phyloP scores from a whole-genome alignment of 2,329 filamentous ascomycete genomes.

The Clonostachys solani region DNA sequence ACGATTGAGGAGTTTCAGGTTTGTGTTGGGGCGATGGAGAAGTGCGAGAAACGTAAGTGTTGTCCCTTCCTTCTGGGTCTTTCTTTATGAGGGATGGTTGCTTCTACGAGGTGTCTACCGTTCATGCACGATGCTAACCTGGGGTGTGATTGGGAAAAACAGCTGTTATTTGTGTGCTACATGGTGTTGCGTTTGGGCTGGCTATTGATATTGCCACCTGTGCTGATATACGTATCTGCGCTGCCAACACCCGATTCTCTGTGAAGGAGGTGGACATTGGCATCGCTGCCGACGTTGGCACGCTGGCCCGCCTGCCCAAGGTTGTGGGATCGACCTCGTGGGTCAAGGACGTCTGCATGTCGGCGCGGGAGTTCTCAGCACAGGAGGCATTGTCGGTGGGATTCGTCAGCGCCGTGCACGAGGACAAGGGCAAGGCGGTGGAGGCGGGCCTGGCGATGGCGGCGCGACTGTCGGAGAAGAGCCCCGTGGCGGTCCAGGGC shows the following conservation, averaged over 20 bases:
- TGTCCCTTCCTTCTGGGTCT: neutral
- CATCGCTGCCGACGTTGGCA: conserved; percentile 75
- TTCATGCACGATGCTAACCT: no score
- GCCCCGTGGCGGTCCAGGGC: conserved; percentile 80
- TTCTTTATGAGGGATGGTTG: no score
- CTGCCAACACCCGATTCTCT: conserved; percentile 55
- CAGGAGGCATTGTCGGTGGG: conserved; percentile 67
- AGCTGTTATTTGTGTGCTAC: conserved; percentile 79
- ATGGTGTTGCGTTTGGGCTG: conserved; percentile 74
- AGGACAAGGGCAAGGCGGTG: conserved; percentile 60
- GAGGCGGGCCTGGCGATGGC: conserved; percentile 60
- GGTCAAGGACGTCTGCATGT: conserved; percentile 75
- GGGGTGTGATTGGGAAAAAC: no score
- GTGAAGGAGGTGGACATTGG: conserved; percentile 85
- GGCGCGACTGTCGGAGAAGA: conserved; percentile 68
- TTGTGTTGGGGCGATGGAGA: conserved; percentile 71
- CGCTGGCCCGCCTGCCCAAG: conserved; percentile 69
- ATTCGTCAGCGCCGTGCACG: conserved; percentile 63
- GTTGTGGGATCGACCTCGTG: conserved; percentile 66
- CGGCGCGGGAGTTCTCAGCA: conserved; percentile 64
- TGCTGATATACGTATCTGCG: conserved; percentile 66
- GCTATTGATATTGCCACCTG: conserved; percentile 70
- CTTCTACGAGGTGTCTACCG: no score
- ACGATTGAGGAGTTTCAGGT: conserved; percentile 78
- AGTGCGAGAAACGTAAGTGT: conserved; percentile 77